A percentile compares a stretch with the other conserved stretches of the same genome.
These are phyloP conservation scores for Thelephora terrestris DNA, from an alignment of 1,284 basidiomycete genomes.

Conservation along the genomic window DNA sequence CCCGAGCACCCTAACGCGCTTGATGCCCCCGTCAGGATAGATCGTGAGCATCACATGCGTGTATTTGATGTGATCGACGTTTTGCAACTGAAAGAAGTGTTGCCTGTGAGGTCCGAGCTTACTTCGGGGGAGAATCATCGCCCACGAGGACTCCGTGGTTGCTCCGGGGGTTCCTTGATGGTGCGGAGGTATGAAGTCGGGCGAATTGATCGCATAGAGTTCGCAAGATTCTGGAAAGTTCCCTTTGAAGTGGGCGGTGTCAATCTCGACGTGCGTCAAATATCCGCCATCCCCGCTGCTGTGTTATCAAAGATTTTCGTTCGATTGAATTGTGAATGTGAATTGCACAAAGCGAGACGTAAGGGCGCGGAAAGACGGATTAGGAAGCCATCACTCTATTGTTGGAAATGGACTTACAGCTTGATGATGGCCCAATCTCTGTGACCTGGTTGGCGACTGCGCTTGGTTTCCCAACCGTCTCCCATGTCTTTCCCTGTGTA, in stretches of 20 bases:
- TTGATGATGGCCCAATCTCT: slow-evolving; percentile 89
- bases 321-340: slow-evolving; percentile 3
- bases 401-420: slow-evolving; percentile 45
- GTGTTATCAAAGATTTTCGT: background rate
- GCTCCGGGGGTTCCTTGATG: slow-evolving; percentile 29
- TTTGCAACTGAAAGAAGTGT: slow-evolving; percentile 79
- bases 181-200: slow-evolving; percentile 29
- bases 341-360: slow-evolving; percentile 4
- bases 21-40: slow-evolving; percentile 92
- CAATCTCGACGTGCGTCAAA: slow-evolving; percentile 78
- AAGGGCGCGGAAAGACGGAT: background rate
- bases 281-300: slow-evolving; percentile 34
- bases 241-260: slow-evolving; percentile 93
- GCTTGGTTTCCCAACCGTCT: slow-evolving; percentile 97
- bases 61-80: slow-evolving; percentile 46
- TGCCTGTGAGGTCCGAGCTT: slow-evolving; percentile 86
- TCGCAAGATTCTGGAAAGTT: slow-evolving; percentile 93
- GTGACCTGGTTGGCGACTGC: slow-evolving; percentile 71
- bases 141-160: slow-evolving; percentile 41
- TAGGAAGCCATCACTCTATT: background rate
- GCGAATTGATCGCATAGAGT: slow-evolving; percentile 54
- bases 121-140: slow-evolving; percentile 60
- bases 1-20: slow-evolving; percentile 81
- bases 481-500: slow-evolving; percentile 74
- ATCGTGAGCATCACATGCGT: slow-evolving; percentile 88